phyloP scores from a whole-genome alignment of 179 eudicot genomes.

The Silene coronaria region DNA sequence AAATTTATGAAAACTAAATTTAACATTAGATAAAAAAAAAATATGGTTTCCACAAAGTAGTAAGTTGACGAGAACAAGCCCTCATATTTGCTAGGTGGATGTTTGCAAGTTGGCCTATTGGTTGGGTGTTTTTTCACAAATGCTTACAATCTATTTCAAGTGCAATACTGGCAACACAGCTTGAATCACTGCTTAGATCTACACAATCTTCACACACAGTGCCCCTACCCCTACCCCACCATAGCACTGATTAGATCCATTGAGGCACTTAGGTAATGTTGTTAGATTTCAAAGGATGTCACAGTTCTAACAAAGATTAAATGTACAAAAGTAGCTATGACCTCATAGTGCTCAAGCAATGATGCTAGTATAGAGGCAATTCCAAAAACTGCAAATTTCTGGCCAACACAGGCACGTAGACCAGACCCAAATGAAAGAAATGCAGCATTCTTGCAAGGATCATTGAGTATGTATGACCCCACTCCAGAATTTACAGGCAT shows the following conservation, averaged over 20 bases:
- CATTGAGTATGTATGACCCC: slow-evolving; percentile 29
- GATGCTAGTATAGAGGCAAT: slow-evolving; percentile 49
- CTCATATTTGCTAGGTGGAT: not conserved
- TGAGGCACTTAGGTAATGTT: too few species aligned
- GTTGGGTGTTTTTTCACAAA: not conserved
- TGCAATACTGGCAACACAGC: too few species aligned
- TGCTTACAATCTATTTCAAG: not conserved
- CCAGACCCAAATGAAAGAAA: slow-evolving; percentile 57
- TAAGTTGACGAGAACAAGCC: too few species aligned
- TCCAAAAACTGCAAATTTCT: slow-evolving; percentile 40
- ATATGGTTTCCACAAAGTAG: too few species aligned
- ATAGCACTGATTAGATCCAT: not conserved
- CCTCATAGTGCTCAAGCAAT: slow-evolving; percentile 44
- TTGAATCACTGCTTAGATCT: too few species aligned
- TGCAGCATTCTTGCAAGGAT: slow-evolving; percentile 35
- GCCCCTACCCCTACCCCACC: too few species aligned
- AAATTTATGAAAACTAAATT: too few species aligned
- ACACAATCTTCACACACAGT: too few species aligned
- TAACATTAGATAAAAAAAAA: too few species aligned
- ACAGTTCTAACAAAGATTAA: not conserved
- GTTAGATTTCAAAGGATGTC: not conserved
- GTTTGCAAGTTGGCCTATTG: not conserved
- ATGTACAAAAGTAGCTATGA: slow-evolving; percentile 17
- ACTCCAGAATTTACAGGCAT: too few species aligned
- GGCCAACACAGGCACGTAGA: slow-evolving; percentile 49